A percentile compares a stretch with the other conserved stretches of the same genome.
phyloP scores from a whole-genome alignment of 2,329 filamentous ascomycete species.

The Phialophora expanda region DNA sequence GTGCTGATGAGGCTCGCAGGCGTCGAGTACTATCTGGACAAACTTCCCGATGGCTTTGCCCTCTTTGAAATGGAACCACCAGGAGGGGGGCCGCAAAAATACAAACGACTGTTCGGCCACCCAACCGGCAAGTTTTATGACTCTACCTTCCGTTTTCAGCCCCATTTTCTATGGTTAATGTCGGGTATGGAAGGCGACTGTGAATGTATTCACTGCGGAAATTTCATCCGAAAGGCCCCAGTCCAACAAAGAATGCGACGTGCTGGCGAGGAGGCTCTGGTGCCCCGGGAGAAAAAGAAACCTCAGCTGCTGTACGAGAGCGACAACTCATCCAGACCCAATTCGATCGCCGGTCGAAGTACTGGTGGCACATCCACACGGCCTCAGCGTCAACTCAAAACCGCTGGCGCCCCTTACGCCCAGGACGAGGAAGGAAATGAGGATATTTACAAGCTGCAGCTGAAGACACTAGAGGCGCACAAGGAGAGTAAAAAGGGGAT shows the following conservation, averaged over 20 bases:
- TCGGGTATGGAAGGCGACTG: conserved; percentile 54
- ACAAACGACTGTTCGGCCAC: conserved; percentile 65
- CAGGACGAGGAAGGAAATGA: conserved; percentile 60
- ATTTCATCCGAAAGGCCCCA: conserved; percentile 23
- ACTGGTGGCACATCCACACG: conserved; percentile 29
- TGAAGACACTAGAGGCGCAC: conserved; percentile 54
- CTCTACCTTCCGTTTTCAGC: conserved; percentile 60
- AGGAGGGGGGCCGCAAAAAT: conserved; percentile 47
- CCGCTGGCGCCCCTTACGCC: conserved; percentile 32
- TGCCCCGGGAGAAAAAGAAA: conserved; percentile 24
- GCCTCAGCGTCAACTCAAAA: conserved; percentile 35
- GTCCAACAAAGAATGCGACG: conserved; percentile 30
- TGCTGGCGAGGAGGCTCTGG: neutral
- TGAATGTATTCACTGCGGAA: conserved; percentile 56
- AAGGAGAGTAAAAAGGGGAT: conserved; percentile 43
- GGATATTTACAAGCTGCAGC: conserved; percentile 58
- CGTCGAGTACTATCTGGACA: conserved; percentile 57
- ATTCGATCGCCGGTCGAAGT: conserved; percentile 25
- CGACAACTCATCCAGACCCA: conserved; percentile 23
- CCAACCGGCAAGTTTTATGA: conserved; percentile 57
- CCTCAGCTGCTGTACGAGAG: conserved; percentile 18
- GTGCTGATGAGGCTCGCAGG: conserved; percentile 41
- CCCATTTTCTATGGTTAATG: conserved; percentile 64
- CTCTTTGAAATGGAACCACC: conserved; percentile 57
- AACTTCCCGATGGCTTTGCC: conserved; percentile 60